These are phyloP conservation scores for Ophiocytium majus DNA, from an alignment of 352 stramenopile species.

Conservation along the genomic window DNA sequence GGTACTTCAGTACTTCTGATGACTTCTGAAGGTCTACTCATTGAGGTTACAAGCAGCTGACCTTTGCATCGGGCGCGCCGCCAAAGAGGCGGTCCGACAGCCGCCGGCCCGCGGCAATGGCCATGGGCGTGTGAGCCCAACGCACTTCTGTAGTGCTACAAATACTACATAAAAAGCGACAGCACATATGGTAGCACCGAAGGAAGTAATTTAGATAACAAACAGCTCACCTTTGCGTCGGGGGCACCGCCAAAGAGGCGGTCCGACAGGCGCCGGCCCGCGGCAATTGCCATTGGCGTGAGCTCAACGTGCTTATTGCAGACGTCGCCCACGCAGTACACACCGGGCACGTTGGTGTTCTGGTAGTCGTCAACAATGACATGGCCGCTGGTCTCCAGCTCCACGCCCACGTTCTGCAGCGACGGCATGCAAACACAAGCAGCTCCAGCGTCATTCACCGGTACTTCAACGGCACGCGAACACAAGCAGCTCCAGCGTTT, in stretches of 20 bases:
- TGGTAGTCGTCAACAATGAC: slow-evolving; percentile 62
- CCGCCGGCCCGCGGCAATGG: slow-evolving; percentile 73
- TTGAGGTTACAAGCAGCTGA: background rate
- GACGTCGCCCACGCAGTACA: slow-evolving; percentile 75
- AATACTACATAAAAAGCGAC: too few relatives aligned
- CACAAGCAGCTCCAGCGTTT: too few relatives aligned
- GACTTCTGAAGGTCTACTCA: background rate
- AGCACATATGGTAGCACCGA: too few relatives aligned
- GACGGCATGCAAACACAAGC: too few relatives aligned
- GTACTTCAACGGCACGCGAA: too few relatives aligned
- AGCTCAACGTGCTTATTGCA: slow-evolving; percentile 71
- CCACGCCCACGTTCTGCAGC: background rate
- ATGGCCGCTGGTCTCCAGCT: background rate
- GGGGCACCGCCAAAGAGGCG: slow-evolving; percentile 56
- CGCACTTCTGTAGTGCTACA: too few relatives aligned
- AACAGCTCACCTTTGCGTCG: slow-evolving; percentile 46
- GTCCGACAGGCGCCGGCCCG: slow-evolving; percentile 71
- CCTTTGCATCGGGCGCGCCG: slow-evolving; percentile 38
- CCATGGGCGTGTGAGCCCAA: slow-evolving; percentile 79
- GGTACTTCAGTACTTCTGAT: too few relatives aligned
- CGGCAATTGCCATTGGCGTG: slow-evolving; percentile 83
- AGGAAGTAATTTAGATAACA: too few relatives aligned
- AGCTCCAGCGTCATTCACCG: too few relatives aligned
- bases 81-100: slow-evolving; percentile 67
- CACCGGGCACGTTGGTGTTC: slow-evolving; percentile 73